Percentiles rank a stretch among this genome's conserved stretches.
phyloP scores from a whole-genome alignment of 305 asterid genomes.

The Solanum hybrid region DNA sequence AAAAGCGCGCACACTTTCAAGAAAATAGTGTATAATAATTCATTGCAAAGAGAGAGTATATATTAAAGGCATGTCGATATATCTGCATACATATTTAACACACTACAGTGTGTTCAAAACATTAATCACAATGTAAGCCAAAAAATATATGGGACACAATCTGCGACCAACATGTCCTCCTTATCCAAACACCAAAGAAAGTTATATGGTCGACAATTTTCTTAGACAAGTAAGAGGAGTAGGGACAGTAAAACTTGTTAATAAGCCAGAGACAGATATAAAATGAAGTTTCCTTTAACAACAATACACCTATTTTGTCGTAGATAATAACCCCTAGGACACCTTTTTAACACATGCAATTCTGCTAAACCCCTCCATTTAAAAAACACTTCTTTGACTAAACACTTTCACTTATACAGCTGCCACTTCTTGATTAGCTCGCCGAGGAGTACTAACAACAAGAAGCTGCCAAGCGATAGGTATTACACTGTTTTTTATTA shows the following conservation, averaged over 20 bases:
- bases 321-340: not conserved
- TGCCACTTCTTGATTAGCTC: not conserved
- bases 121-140: not conserved
- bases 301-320: not conserved
- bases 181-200: not conserved
- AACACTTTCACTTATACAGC: not conserved
- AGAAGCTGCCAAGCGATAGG: not conserved
- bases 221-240: not conserved
- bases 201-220: not conserved
- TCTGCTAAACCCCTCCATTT: not conserved
- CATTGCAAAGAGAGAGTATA: not conserved
- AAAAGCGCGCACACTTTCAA: not conserved
- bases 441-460: not conserved
- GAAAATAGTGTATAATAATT: not conserved
- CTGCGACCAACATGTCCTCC: not conserved
- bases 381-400: not conserved
- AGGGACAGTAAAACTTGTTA: not conserved
- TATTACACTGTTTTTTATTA: not conserved
- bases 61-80: not conserved
- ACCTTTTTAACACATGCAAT: not conserved
- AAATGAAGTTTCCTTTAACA: not conserved
- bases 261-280: not conserved
- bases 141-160: not conserved
- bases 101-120: not conserved
- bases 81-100: not conserved